Evolutionary conservation across 345 rosid genomes (phyloP).

Genomic region (Linum lewisii): DNA sequence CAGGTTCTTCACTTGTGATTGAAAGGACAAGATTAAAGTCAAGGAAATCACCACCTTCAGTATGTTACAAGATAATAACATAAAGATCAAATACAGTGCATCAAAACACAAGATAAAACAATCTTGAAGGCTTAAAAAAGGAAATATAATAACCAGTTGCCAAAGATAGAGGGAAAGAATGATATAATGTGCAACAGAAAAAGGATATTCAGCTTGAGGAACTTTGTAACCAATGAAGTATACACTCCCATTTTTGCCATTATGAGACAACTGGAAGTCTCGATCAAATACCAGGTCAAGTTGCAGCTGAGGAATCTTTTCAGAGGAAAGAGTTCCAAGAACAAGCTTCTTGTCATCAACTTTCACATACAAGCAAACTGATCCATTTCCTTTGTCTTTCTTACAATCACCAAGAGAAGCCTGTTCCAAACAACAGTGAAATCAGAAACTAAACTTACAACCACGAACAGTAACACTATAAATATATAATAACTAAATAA

Average conservation of each 20-base stretch:
- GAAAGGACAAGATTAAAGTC: neutral
- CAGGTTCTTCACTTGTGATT: constrained; percentile 14
- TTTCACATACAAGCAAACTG: constrained; percentile 28
- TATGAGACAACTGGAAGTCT: constrained; percentile 54
- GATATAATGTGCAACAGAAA: neutral
- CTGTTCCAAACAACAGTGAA: constrained; percentile 19
- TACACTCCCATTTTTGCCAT: constrained; percentile 57
- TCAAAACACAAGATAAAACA: neutral
- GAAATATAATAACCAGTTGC: too few species aligned
- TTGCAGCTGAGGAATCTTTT: constrained; percentile 46
- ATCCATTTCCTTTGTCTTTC: constrained; percentile 36
- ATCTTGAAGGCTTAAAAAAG: neutral
- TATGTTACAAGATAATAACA: too few species aligned
- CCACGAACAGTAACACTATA: neutral
- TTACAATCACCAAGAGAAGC: constrained; percentile 50
- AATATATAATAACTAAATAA: neutral
- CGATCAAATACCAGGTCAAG: constrained; percentile 51
- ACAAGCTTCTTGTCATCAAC: constrained; percentile 38
- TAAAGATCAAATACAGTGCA: neutral
- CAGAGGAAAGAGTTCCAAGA: constrained; percentile 54
- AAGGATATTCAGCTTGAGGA: constrained; percentile 45
- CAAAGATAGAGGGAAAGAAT: too few species aligned
- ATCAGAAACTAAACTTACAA: constrained; percentile 4
- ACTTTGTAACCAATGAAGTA: constrained; percentile 54
- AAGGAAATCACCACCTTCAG: neutral